These are phyloP conservation scores for Vigna trinervia DNA, from an alignment of 306 rosid genomes.

Conservation along the genomic window DNA sequence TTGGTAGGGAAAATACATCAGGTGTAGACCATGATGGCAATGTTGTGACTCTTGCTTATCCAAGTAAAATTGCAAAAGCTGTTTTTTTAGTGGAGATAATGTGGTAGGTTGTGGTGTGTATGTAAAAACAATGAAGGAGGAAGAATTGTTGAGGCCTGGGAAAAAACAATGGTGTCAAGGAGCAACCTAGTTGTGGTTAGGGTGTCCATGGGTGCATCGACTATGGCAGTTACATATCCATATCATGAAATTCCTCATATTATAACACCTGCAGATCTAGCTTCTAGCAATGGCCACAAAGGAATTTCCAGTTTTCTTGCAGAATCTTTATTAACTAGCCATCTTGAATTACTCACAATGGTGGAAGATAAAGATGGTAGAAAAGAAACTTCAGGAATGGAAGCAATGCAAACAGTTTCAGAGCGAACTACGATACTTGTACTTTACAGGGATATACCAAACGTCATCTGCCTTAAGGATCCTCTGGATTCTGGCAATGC, in stretches of 20 bases:
- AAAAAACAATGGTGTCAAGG: slow-evolving; percentile 46
- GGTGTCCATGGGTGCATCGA: slow-evolving; percentile 66
- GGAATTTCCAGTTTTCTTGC: slow-evolving; percentile 92
- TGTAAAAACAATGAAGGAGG: too few species aligned
- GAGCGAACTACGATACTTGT: slow-evolving; percentile 68
- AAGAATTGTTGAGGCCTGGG: too few species aligned
- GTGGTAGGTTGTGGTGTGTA: too few species aligned
- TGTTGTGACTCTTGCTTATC: too few species aligned
- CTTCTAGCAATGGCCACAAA: slow-evolving; percentile 75
- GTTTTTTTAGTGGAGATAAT: too few species aligned
- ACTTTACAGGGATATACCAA: not conserved
- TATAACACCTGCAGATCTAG: slow-evolving; percentile 76
- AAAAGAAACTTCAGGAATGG: slow-evolving; percentile 48
- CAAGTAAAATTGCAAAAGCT: too few species aligned
- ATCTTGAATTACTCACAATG: slow-evolving; percentile 64
- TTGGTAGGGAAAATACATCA: too few species aligned
- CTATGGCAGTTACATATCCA: slow-evolving; percentile 84
- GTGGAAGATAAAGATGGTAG: slow-evolving; percentile 49
- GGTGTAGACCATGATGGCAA: too few species aligned
- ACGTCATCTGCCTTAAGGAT: too few species aligned
- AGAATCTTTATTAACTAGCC: slow-evolving; percentile 71
- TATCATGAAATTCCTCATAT: slow-evolving; percentile 65
- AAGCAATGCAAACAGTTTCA: slow-evolving; percentile 64
- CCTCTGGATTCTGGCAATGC: too few species aligned
- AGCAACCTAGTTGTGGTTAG: slow-evolving; percentile 73